Evolutionary conservation across 129 eudicot species (phyloP), one percentile per base, ranked within the genome.

Genomic region (Cynara cardunculus): DNA sequence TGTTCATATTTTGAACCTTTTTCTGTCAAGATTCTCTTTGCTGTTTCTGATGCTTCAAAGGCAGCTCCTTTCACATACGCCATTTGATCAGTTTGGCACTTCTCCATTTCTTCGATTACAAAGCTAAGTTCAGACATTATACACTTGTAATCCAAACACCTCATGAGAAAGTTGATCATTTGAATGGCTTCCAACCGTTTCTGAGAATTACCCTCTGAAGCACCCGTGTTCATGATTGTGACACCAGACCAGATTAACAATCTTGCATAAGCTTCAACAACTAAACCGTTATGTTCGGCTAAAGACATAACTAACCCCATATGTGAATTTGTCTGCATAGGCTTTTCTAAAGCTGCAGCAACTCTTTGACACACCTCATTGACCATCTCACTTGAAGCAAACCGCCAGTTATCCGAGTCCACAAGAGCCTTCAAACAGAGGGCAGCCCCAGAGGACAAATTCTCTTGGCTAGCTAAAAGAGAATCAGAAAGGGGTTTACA

Each of bases 391-490:
- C 68, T 80, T 14, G 98, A 93, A 30, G 97, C 97, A 85, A 89
- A 89, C 4, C 94, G 89, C 98, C 98, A 93, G 46, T 93, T 91
- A 87, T 91, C 98, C 0, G 92, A 88, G 66, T 93, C 98, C 72
- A 93, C 96, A 34, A 93, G 90, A 41, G 98, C 90, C 72, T 89
- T 90, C 68, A 93, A 82, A 72, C 98, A 93, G 3, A 93, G 86
- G 41, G 98, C 98, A 59, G 98, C 89, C 27, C 98, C 98, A 66
- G 90, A 93, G 53, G 98, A 89, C 19, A 93, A 80, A 67, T 80
- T 89, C 62, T 93, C 97, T 76, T 86, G 93, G 74, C 87, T 80
- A 32, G 86, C 86, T 86, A 93, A 81, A 75, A 93, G 93, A 49
- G 91, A 88, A 75, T 93, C 97, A 0, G 97, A 91, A 74, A 93